These are phyloP conservation scores for Cryptococcus sp. DNA, from an alignment of 1,284 basidiomycete species.

Conservation along the genomic window DNA sequence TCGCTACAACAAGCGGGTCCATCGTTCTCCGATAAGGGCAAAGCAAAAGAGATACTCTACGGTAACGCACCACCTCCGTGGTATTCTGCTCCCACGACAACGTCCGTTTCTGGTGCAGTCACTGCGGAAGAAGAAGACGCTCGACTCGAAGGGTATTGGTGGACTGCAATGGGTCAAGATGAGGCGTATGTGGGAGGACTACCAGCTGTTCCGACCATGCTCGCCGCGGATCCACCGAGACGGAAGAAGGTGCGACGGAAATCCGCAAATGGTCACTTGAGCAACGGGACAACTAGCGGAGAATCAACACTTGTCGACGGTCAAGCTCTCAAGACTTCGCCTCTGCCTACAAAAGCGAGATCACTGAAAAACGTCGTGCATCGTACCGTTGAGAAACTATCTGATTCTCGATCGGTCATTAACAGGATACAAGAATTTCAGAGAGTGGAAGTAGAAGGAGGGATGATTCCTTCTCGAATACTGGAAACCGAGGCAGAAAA, in stretches of 20 bases:
- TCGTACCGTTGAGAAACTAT: conserved; percentile 37
- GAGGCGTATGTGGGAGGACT: conserved; percentile 42
- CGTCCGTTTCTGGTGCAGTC: not conserved
- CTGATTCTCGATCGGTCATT: conserved; percentile 30
- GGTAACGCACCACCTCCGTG: conserved; percentile 38
- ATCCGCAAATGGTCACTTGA: not conserved
- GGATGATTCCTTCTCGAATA: conserved; percentile 27
- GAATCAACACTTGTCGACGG: conserved; percentile 2
- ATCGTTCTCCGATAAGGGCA: conserved; percentile 46
- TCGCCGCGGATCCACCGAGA: conserved; percentile 3
- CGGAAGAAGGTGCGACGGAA: conserved; percentile 3
- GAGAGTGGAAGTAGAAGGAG: conserved; percentile 41
- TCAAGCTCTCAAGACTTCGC: not conserved
- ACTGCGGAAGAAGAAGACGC: conserved; percentile 37
- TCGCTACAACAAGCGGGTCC: conserved; percentile 38
- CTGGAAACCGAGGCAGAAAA: conserved; percentile 20
- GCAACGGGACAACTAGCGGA: not conserved
- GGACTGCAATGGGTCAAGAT: conserved; percentile 40
- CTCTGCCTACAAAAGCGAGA: conserved; percentile 26
- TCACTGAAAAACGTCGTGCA: conserved; percentile 36
- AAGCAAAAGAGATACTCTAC: conserved; percentile 42
- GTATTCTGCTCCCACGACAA: conserved; percentile 31
- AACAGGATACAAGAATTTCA: conserved; percentile 44
- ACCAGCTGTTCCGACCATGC: conserved; percentile 44
- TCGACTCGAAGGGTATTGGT: conserved; percentile 48